Conservation (phyloP, 2,329 filamentous ascomycete species). For the Nemania sp. region DNA sequence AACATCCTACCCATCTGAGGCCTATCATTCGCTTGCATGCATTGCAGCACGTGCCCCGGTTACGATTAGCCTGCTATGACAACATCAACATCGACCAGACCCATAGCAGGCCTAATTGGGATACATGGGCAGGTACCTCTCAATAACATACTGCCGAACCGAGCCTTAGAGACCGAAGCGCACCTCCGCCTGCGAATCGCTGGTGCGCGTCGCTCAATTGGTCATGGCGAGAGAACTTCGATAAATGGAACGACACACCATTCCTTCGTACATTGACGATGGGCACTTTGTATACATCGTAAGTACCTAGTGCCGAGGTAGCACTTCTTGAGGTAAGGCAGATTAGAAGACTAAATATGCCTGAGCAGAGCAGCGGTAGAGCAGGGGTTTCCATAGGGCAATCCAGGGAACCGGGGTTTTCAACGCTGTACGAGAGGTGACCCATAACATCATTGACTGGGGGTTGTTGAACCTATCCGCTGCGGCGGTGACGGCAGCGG, state of each 20-base stretch:
- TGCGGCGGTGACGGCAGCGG: constrained; percentile 15
- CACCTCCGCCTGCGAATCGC: too few species aligned
- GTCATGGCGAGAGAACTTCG: too few species aligned
- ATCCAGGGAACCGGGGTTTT: constrained; percentile 19
- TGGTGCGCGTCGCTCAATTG: too few species aligned
- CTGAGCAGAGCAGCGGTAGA: not conserved
- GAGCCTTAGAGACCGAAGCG: too few species aligned
- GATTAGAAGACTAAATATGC: too few species aligned
- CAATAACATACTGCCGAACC: constrained; percentile 2
- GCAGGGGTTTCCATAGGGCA: constrained; percentile 23
- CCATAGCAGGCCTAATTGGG: not conserved
- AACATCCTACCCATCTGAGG: constrained; percentile 11
- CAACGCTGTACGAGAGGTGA: constrained; percentile 5
- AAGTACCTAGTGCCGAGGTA: too few species aligned
- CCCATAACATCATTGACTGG: constrained; percentile 21
- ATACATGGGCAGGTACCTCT: constrained; percentile 3
- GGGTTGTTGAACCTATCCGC: constrained; percentile 7
- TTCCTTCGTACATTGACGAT: too few species aligned
- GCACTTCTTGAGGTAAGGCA: too few species aligned
- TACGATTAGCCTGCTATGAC: constrained; percentile 24
- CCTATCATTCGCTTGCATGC: constrained; percentile 27
- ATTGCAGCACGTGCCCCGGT: constrained; percentile 26
- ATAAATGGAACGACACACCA: too few species aligned
- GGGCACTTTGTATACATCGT: too few species aligned
- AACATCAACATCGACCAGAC: constrained; percentile 15